Evolutionary conservation across 106 monocot species (phyloP).

Genomic region (Ottelia alismoides): DNA sequence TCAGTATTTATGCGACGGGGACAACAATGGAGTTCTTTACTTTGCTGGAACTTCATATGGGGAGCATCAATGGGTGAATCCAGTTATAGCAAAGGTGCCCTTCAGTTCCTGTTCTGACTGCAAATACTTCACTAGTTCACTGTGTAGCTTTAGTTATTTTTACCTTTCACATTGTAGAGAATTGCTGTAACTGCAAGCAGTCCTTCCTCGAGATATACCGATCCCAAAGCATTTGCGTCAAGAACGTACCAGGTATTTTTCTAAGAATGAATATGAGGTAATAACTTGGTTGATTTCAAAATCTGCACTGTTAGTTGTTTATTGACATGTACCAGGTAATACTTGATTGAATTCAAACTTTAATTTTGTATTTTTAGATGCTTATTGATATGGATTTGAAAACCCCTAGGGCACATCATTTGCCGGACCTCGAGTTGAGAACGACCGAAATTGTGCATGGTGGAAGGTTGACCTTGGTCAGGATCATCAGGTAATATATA

Average conservation of each 20-base stretch:
- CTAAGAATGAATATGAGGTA: no score
- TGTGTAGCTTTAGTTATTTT: background rate
- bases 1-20: constrained; percentile 91
- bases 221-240: constrained; percentile 81
- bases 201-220: constrained; percentile 86
- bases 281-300: no score
- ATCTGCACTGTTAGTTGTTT: no score
- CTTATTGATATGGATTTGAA: no score
- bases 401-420: no score
- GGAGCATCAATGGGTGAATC: constrained; percentile 93
- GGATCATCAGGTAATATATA: no score
- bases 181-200: constrained; percentile 77
- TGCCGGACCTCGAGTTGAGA: no score
- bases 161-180: constrained; percentile 32
- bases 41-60: constrained; percentile 97
- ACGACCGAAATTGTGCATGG: no score
- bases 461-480: no score
- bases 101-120: background rate
- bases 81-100: constrained; percentile 71
- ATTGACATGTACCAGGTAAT: no score
- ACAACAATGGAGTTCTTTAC: constrained; percentile 86
- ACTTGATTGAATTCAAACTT: no score
- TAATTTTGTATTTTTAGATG: no score
- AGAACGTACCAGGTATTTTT: constrained; percentile 88
- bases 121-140: background rate